Conservation (phyloP, 225 moss, liverwort and hornwort species). For the Climacium dendroides region DNA sequence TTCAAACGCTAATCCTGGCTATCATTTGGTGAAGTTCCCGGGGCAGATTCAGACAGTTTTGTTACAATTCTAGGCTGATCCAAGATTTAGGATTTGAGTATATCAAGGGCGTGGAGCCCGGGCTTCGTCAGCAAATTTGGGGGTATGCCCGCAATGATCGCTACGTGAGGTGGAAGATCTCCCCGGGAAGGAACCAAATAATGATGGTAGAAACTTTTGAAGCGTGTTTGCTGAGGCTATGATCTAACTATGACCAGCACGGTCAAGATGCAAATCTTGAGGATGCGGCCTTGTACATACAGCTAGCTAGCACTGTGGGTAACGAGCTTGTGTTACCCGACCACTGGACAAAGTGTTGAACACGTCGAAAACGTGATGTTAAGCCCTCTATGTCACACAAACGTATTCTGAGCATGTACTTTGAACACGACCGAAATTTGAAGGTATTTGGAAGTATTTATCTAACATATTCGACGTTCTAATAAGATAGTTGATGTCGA, state of each 20-base stretch:
- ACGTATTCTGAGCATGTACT: neutral
- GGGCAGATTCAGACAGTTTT: neutral
- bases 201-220: neutral
- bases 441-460: neutral
- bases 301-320: neutral
- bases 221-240: conserved; percentile 4
- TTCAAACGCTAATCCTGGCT: neutral
- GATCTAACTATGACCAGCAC: neutral
- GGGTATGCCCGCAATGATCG: neutral
- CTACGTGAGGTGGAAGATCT: conserved; percentile 3
- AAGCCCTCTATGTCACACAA: neutral
- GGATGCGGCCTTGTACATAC: neutral
- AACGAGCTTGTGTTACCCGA: neutral
- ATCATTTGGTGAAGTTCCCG: neutral
- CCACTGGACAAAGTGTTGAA: neutral
- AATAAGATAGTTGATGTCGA: neutral
- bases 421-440: neutral
- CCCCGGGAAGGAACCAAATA: conserved; percentile 4
- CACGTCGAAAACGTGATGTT: neutral
- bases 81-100: neutral
- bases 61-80: neutral
- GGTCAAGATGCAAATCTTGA: neutral
- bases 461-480: neutral
- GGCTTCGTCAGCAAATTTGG: neutral
- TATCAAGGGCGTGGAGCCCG: neutral